A percentile compares a stretch with the other conserved stretches of the same genome.
These are phyloP conservation scores for Uronychia setigera DNA, from an alignment of 73 alveolate species.

Conservation along the genomic window DNA sequence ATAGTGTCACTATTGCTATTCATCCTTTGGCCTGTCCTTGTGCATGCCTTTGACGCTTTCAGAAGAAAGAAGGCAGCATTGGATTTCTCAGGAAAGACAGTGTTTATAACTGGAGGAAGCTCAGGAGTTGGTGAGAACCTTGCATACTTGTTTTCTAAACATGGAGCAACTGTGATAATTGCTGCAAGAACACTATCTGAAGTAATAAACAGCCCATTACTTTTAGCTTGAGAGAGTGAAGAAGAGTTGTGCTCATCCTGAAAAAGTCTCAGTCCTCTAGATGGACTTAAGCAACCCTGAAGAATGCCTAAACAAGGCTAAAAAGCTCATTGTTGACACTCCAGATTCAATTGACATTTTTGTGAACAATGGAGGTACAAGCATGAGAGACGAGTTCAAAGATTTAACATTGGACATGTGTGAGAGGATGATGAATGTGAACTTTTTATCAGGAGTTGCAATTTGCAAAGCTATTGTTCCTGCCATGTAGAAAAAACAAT, in stretches of 20 bases:
- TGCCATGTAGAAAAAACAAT: constrained; percentile 20
- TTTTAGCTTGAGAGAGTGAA: constrained; percentile 26
- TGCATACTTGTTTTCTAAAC: constrained; percentile 35
- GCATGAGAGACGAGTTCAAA: constrained; percentile 60
- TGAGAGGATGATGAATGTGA: constrained; percentile 55
- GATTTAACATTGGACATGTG: constrained; percentile 31
- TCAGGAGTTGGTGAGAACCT: constrained; percentile 65
- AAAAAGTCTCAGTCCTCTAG: constrained; percentile 17
- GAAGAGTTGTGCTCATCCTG: constrained; percentile 37
- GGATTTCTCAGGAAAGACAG: constrained; percentile 47
- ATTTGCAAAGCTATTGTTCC: constrained; percentile 44
- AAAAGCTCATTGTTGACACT: not conserved
- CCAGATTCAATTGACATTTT: constrained; percentile 37
- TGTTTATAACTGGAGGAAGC: constrained; percentile 60
- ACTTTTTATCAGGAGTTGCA: constrained; percentile 49
- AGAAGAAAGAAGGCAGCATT: too few species aligned
- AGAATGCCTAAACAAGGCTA: constrained; percentile 13
- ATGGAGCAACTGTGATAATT: constrained; percentile 48
- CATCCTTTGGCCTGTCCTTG: too few species aligned
- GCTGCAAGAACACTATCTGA: constrained; percentile 50
- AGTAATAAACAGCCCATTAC: constrained; percentile 10
- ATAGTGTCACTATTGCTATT: too few species aligned
- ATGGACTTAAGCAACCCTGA: constrained; percentile 58
- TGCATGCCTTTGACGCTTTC: too few species aligned
- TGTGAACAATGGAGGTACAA: constrained; percentile 65